Evolutionary conservation across 2,329 filamentous ascomycete species (phyloP).

Genomic region (Kalaharituber pfeilii): DNA sequence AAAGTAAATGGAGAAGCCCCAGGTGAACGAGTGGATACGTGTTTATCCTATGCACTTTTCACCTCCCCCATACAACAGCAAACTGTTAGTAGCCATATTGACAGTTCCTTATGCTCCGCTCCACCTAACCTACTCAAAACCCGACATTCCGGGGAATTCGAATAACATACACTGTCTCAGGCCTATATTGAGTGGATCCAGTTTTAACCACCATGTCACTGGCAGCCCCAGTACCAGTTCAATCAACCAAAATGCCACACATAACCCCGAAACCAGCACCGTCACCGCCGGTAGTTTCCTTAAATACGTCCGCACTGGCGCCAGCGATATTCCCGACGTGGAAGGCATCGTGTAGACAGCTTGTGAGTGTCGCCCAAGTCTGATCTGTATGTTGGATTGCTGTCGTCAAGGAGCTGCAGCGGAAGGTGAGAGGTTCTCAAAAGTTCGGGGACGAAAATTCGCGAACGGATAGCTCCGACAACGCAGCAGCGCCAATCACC

Average conservation of each 20-base stretch:
- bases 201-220: not conserved
- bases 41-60: slow-evolving; percentile 78
- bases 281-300: not conserved
- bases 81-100: too few relatives aligned
- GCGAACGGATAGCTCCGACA: too few relatives aligned
- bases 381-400: too few relatives aligned
- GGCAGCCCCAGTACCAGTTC: not conserved
- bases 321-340: not conserved
- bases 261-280: not conserved
- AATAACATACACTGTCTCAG: not conserved
- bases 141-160: not conserved
- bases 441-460: too few relatives aligned
- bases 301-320: not conserved
- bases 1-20: slow-evolving; percentile 59
- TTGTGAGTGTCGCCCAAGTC: too few relatives aligned
- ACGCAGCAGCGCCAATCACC: too few relatives aligned
- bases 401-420: too few relatives aligned
- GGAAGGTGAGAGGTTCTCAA: too few relatives aligned
- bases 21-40: slow-evolving; percentile 79
- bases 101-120: not conserved
- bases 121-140: not conserved
- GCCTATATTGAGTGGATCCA: not conserved
- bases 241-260: not conserved
- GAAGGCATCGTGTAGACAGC: not conserved
- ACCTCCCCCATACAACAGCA: slow-evolving; percentile 39